A percentile compares a stretch with the other conserved stretches of the same genome.
Conservation (phyloP, 495 filamentous ascomycete species). For the Penicillium samsonianum region DNA sequence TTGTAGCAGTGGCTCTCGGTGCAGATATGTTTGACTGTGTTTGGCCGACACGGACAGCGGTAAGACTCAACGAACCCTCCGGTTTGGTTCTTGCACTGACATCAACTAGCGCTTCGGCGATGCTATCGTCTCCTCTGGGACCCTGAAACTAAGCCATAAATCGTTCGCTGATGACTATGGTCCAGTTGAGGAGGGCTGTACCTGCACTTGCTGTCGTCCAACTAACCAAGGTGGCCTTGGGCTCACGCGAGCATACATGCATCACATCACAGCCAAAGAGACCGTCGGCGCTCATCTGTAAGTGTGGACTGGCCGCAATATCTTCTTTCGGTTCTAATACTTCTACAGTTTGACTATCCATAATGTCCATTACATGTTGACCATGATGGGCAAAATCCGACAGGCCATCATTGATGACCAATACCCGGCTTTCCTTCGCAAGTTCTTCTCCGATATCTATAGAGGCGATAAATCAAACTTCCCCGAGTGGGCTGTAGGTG, state of each 20-base stretch:
- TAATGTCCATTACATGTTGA: constrained; percentile 88
- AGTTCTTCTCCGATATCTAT: constrained; percentile 76
- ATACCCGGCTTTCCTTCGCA: constrained; percentile 75
- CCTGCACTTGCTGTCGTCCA: constrained; percentile 74
- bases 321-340: constrained; percentile 15
- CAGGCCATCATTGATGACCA: constrained; percentile 79
- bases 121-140: constrained; percentile 78
- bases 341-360: constrained; percentile 76
- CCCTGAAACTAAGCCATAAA: constrained; percentile 79
- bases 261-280: constrained; percentile 91
- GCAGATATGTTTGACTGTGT: constrained; percentile 99
- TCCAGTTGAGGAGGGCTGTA: constrained; percentile 79
- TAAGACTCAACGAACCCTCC: constrained; percentile 28
- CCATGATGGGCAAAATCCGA: constrained; percentile 73
- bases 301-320: constrained; percentile 17
- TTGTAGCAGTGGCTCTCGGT: constrained; percentile 88
- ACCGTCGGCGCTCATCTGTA: constrained; percentile 90
- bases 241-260: constrained; percentile 83
- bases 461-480: constrained; percentile 63
- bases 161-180: constrained; percentile 75
- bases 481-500: constrained; percentile 82
- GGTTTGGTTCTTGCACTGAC: neutral
- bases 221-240: constrained; percentile 71
- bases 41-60: constrained; percentile 94
- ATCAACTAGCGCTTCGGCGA: constrained; percentile 73